A percentile compares a stretch with the other conserved stretches of the same genome.
Evolutionary conservation across 2,329 filamentous ascomycete species (phyloP).

Genomic region (Colletotrichum karsti): DNA sequence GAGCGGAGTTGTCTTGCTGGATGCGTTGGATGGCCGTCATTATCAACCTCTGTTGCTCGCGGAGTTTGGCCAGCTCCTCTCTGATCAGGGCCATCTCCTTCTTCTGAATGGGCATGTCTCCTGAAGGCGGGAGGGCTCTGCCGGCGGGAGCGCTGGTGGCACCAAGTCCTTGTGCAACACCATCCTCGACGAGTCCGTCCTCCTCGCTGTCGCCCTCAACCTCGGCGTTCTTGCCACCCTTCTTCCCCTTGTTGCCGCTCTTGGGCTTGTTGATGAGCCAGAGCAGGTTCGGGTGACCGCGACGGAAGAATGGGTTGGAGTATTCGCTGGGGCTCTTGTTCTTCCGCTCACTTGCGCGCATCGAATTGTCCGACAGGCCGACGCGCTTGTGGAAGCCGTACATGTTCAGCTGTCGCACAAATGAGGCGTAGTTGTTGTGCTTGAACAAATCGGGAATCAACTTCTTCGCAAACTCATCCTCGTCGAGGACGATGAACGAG

Average conservation of each 20-base stretch:
- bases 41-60: slow-evolving; percentile 87
- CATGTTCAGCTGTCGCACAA: slow-evolving; percentile 95
- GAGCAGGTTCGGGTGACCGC: slow-evolving; percentile 88
- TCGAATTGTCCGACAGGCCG: slow-evolving; percentile 93
- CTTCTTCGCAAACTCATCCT: slow-evolving; percentile 97
- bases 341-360: slow-evolving; percentile 96
- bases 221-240: slow-evolving; percentile 70
- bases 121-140: slow-evolving; percentile 51
- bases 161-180: slow-evolving; percentile 24
- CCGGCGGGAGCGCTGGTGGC: slow-evolving; percentile 35
- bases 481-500: slow-evolving; percentile 95
- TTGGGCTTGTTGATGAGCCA: slow-evolving; percentile 98
- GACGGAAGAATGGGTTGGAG: slow-evolving; percentile 94
- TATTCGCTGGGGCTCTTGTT: slow-evolving; percentile 99
- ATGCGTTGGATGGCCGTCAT: slow-evolving; percentile 82
- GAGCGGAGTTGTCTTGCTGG: slow-evolving; percentile 84
- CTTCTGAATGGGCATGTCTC: slow-evolving; percentile 61
- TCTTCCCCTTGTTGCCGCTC: slow-evolving; percentile 68
- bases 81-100: slow-evolving; percentile 83
- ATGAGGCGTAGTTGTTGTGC: slow-evolving; percentile 98
- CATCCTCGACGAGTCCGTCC: slow-evolving; percentile 54
- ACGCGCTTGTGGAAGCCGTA: slow-evolving; percentile 98
- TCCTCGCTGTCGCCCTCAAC: slow-evolving; percentile 76
- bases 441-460: slow-evolving; percentile 98
- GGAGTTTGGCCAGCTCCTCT: slow-evolving; percentile 81